Evolutionary conservation across 2,329 filamentous ascomycete genomes (phyloP), one percentile per base, ranked within the genome.

Genomic region (Pleurostoma richardsiae): DNA sequence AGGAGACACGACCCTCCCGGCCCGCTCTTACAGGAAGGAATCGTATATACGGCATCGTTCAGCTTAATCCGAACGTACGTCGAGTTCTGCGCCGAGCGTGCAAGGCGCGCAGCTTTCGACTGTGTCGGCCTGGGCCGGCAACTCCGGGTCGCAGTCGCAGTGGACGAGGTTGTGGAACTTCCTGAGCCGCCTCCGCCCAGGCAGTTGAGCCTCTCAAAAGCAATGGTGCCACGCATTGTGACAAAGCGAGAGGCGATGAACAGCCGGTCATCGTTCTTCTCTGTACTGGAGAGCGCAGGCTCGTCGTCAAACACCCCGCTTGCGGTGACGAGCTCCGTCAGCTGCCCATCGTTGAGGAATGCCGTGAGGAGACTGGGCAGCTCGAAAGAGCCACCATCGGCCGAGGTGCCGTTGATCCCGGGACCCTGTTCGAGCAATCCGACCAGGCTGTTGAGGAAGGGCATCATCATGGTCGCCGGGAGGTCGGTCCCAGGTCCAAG

Each of bases 261-360:
- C 6, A 77, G 66, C 36, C 78, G 68, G 39, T 71, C 55, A 8
- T 68, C 61, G 10, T 76, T 67, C 30, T 76, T 74, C 30, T 63
- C 60, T 3, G 70, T 71, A 2, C 68, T 64, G 0, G 76, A 68
- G 1, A 86, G 69, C 3, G 68, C 58, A 3, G 62, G 55, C 54
- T 85, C 72, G 6, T 69, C 64, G 50, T 85, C 82, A 53, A 83
- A 85, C 1, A 85, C 72, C 1, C 83, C 83, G 11, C 76, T 73
- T 5, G 75, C 73, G 2, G 79, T 74, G 1, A 78, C 73, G 5
- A 86, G 66, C 61, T 86, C 76, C 42, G 75, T 80, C 39, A 86
- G 71, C 55, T 86, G 83, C 4, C 82, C 82, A 54, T 86, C 83
- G 49, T 86, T 85, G 36, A 82, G 66, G 59, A 87, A 87, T 1